Conservation (phyloP, 495 filamentous ascomycete species). For the Tuber indicum region DNA sequence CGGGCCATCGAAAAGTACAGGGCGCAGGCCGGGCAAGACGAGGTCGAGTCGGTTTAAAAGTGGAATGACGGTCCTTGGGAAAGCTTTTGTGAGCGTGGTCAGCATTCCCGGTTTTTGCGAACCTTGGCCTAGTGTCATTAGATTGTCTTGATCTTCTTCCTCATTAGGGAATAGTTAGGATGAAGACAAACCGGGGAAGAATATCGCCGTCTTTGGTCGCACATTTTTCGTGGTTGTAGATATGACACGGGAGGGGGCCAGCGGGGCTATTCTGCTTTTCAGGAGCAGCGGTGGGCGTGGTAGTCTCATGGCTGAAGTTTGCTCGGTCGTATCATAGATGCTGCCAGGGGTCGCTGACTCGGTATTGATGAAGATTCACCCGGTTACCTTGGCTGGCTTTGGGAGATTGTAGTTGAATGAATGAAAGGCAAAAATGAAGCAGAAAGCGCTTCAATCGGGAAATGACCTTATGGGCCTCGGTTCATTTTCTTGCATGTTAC, state of each 20-base stretch:
- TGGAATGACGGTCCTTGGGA: constrained; percentile 63
- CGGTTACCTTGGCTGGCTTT: neutral
- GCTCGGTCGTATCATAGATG: constrained; percentile 1
- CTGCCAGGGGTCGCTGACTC: neutral
- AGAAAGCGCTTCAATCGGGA: neutral
- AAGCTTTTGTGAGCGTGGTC: constrained; percentile 71
- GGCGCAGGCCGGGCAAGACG: constrained; percentile 55
- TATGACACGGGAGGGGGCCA: constrained; percentile 8
- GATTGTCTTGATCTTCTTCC: neutral
- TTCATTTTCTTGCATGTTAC: neutral
- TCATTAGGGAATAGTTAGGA: neutral
- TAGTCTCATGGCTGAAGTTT: neutral
- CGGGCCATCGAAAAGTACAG: constrained; percentile 74
- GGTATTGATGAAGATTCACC: neutral
- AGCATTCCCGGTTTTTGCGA: constrained; percentile 93
- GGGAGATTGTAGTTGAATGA: neutral
- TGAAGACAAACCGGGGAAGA: constrained; percentile 65
- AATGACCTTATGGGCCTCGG: neutral
- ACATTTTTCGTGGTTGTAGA: constrained; percentile 8
- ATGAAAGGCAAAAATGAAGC: neutral
- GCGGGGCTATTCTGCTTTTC: neutral
- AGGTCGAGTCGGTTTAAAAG: constrained; percentile 80
- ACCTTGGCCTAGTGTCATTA: constrained; percentile 64
- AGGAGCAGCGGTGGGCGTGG: neutral
- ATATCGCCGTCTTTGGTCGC: constrained; percentile 64